phyloP scores from a whole-genome alignment of 192 early-diverging fungal species.

The Backusella australiensis region DNA sequence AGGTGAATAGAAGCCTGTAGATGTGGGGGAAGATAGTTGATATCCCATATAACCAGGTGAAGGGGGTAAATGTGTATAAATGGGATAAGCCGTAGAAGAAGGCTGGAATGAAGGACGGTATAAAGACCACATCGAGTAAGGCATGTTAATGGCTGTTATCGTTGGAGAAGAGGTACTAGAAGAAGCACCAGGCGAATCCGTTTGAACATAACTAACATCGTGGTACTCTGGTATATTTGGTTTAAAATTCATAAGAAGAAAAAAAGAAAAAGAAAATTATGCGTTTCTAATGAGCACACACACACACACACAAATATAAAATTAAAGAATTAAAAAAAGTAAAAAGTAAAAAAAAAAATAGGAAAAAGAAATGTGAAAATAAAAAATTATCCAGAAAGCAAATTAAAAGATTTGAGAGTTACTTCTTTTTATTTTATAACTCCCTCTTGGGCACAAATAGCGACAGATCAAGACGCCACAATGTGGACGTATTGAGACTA shows the following conservation, averaged over 20 bases:
- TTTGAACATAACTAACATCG: background rate
- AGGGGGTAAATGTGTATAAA: background rate
- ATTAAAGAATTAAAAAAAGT: background rate
- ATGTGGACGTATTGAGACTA: constrained; percentile 5
- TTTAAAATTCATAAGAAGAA: background rate
- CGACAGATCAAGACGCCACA: constrained; percentile 3
- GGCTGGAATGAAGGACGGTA: background rate
- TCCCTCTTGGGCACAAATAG: background rate
- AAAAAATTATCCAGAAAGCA: constrained; percentile 1
- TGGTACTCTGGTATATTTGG: background rate
- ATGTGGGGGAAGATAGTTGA: background rate
- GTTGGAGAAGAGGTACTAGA: background rate
- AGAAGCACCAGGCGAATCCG: background rate
- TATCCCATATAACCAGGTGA: background rate
- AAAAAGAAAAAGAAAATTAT: constrained; percentile 1
- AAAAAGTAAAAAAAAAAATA: background rate
- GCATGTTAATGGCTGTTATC: background rate
- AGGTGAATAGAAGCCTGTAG: background rate
- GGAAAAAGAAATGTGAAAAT: background rate
- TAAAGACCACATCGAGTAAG: background rate
- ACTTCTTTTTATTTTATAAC: constrained; percentile 5
- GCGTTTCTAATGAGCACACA: background rate
- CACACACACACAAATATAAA: background rate
- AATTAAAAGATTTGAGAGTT: background rate
- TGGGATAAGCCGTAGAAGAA: background rate